These are phyloP conservation scores for Nicotiana tabacum DNA, from an alignment of 257 asterid species.

Conservation along the genomic window DNA sequence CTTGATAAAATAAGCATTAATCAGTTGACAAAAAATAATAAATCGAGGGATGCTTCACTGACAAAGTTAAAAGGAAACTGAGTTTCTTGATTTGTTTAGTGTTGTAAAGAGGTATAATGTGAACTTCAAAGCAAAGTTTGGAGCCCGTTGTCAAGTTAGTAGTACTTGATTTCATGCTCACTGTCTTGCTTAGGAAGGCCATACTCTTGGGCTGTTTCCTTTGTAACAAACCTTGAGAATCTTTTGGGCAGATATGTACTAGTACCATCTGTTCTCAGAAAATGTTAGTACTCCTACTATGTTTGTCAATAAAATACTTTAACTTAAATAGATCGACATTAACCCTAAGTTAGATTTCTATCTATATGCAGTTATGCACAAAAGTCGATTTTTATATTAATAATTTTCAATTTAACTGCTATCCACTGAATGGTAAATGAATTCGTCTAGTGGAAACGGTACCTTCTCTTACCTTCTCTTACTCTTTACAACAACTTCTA, in stretches of 20 bases:
- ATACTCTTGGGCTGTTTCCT: constrained; percentile 39
- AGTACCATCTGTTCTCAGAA: too few relatives aligned
- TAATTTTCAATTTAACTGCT: too few relatives aligned
- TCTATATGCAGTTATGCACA: too few relatives aligned
- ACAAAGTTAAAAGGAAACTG: background rate
- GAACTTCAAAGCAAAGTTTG: background rate
- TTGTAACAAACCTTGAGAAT: constrained; percentile 31
- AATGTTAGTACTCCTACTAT: too few relatives aligned
- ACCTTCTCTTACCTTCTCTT: too few relatives aligned
- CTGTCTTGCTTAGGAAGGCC: constrained; percentile 36
- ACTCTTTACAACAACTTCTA: too few relatives aligned
- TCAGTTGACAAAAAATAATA: background rate
- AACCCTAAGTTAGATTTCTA: too few relatives aligned
- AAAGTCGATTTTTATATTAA: too few relatives aligned
- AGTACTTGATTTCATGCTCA: constrained; percentile 8
- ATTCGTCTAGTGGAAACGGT: too few relatives aligned
- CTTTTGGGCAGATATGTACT: constrained; percentile 18
- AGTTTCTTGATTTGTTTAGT: background rate
- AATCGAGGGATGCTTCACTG: background rate
- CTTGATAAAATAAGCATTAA: background rate
- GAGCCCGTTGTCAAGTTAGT: constrained; percentile 27
- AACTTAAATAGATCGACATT: too few relatives aligned
- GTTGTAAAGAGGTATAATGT: background rate
- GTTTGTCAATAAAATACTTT: too few relatives aligned
- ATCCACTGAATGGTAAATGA: too few relatives aligned